Evolutionary conservation across 192 early-diverging fungal species (phyloP).

Genomic region (Entomortierella chlamydospora): DNA sequence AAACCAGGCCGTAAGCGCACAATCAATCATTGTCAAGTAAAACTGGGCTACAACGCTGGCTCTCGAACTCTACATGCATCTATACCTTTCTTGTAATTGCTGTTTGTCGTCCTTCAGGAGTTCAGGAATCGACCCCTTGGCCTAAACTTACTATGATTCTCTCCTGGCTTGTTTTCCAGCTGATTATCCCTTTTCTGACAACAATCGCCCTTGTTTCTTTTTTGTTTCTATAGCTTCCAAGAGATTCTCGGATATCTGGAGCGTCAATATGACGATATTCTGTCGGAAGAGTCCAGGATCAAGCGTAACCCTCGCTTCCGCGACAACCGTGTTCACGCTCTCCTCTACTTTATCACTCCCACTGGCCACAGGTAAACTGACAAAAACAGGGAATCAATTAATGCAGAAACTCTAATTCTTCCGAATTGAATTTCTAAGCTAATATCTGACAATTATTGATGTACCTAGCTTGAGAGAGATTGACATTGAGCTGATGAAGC

Average conservation of each 20-base stretch:
- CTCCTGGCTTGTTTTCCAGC: slow-evolving; percentile 7
- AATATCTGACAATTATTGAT: neutral
- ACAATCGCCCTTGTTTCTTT: neutral
- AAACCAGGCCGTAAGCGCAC: too few relatives aligned
- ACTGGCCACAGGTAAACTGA: slow-evolving; percentile 88
- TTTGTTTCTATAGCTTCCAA: slow-evolving; percentile 73
- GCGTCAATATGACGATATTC: slow-evolving; percentile 92
- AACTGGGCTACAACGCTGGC: neutral
- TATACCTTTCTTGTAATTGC: neutral
- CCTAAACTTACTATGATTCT: slow-evolving; percentile 6
- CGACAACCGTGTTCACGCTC: slow-evolving; percentile 95
- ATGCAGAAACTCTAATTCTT: too few relatives aligned
- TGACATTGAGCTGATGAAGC: slow-evolving; percentile 94
- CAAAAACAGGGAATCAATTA: too few relatives aligned
- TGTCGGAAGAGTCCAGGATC: slow-evolving; percentile 89
- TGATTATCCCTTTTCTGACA: neutral
- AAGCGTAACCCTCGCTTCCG: slow-evolving; percentile 88
- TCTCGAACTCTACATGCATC: neutral
- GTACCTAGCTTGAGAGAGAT: slow-evolving; percentile 85
- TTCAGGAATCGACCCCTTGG: neutral
- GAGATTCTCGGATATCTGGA: slow-evolving; percentile 96
- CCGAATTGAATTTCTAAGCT: neutral
- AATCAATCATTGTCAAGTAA: neutral
- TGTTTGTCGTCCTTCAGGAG: slow-evolving; percentile 1
- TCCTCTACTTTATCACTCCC: slow-evolving; percentile 98